Evolutionary conservation across 331 rosid genomes (phyloP), one percentile per base, ranked within the genome.

Genomic region (Quercus tomentella): DNA sequence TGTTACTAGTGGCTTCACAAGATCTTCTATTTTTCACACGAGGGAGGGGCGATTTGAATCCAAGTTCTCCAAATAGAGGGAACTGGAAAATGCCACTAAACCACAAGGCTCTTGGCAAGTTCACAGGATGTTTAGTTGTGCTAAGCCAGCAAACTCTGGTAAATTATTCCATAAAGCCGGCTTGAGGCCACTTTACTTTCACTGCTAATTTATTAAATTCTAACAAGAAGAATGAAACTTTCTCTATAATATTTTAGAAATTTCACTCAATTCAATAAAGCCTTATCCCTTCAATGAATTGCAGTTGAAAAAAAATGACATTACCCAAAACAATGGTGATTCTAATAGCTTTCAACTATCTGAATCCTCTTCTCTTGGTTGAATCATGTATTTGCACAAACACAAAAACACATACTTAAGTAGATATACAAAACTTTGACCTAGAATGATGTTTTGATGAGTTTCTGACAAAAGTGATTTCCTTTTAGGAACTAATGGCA

Each of bases 401-500:
- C 61, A 63, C 10, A 67, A 9, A 17, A 21, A n/a, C 78, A 56
- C 31, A 41, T 63, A 63, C 8, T 14, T 71, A 77, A 26, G 72
- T 54, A 66, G 41, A 76, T 81, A 56, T 8, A 30, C 22, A 17
- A 65, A 26, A 12, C 26, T 60, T 25, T 60, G 79, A 72, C 70
- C 21, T 76, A 78, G 87, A 85, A 85, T 91, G 89, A 86, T 83
- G 84, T 83, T 94, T 31, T 14, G 8, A 66, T 66, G 15, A 22
- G 56, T 26, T 90, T 87, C 73, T 84, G 83, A 84, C 93, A 86
- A 92, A 86, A 87, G 82, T 80, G n/a, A 77, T 86, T 83, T 86
- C 77, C 70, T 80, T 81, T 83, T 91, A 93, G 98, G 98, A 89
- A 83, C 75, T 90, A 72, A 66, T 91, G 56, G 83, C 86, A 73